These are phyloP conservation scores for Zangia roseola DNA, from an alignment of 768 basidiomycete species.

Conservation along the genomic window DNA sequence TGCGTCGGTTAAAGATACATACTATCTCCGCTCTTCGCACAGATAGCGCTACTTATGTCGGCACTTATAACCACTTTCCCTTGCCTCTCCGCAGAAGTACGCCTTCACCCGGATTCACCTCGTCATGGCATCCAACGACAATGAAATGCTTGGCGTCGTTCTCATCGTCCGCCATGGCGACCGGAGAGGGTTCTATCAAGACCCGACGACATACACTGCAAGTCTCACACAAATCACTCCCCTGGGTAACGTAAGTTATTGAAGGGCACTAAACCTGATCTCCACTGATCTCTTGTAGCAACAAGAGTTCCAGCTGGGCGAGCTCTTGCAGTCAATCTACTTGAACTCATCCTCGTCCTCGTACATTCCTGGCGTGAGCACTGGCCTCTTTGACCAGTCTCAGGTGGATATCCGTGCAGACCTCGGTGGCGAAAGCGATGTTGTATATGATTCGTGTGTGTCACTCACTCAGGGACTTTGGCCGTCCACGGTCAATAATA, in stretches of 20 bases:
- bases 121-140: conserved; percentile 18
- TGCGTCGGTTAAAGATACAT: not conserved
- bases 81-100: too few species aligned
- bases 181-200: conserved; percentile 65
- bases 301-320: conserved; percentile 60
- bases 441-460: conserved; percentile 64
- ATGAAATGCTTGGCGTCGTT: conserved; percentile 52
- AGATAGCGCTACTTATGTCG: not conserved
- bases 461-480: conserved; percentile 71
- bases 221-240: conserved; percentile 61
- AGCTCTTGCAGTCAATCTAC: conserved; percentile 51
- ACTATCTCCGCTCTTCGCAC: not conserved
- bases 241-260: conserved; percentile 56
- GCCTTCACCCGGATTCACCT: not conserved
- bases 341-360: conserved; percentile 51
- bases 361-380: conserved; percentile 44
- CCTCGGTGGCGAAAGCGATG: conserved; percentile 64
- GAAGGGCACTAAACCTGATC: not conserved
- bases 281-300: conserved; percentile 32
- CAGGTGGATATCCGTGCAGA: conserved; percentile 59
- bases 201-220: conserved; percentile 54
- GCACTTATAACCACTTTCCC: not conserved
- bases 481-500: conserved; percentile 47
- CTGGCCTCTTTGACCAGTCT: conserved; percentile 34
- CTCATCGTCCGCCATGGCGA: conserved; percentile 60